Base-by-base conservation (phyloP, 208 protist species). In the Trypanosoma conorhini region DNA sequence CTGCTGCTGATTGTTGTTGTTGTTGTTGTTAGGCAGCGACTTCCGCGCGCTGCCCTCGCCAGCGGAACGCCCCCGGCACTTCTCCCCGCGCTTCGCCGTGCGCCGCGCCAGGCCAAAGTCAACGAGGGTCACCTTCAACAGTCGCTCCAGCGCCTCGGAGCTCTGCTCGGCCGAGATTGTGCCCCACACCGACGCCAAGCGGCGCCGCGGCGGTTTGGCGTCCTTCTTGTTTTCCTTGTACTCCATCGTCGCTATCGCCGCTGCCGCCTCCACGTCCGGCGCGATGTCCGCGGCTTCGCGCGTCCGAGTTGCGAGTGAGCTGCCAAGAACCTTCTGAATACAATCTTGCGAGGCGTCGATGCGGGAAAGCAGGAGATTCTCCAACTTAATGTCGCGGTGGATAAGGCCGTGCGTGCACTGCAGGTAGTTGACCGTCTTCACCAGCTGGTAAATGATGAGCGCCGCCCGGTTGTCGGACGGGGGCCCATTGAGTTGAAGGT, bases 301-400 rank as follows among this genome's bases (percentile, higher is more conserved):
- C 21, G 38, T 59, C 19, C 59, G 46, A 74, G 79, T 83, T 67
- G 75, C 63, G 22, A 80, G 58, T 51, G 61, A 28, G 15, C 38
- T 22, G 19, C 76, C 84, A 40, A 93, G 77, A 24, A 86, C 72
- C 64, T 88, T 51, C 38, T 51, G 51, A 51, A 93, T 83, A 46
- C 72, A 67, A 17, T 72, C 52, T 28, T 66, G 55, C 5, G 83
- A 64, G 26, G 80, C 73, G 59, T 88, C 80, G 0, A 78, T 60
- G 46, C 74, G 70, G 1, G 86, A 92, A 40, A 92, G 68, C 31
- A 95, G 72, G 4, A 95, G 24, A 57, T 95, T 95, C 56, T 95
- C 86, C 54, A 92, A 64, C 66, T 95, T 95, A 62, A 95, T 95
- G 72, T 95, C 89, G 24, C 89, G 84, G 62, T 95, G 89, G 22